Evolutionary conservation across 2,329 filamentous ascomycete species (phyloP), one percentile per base, ranked within the genome.

Genomic region (Aspergillus cejpii): DNA sequence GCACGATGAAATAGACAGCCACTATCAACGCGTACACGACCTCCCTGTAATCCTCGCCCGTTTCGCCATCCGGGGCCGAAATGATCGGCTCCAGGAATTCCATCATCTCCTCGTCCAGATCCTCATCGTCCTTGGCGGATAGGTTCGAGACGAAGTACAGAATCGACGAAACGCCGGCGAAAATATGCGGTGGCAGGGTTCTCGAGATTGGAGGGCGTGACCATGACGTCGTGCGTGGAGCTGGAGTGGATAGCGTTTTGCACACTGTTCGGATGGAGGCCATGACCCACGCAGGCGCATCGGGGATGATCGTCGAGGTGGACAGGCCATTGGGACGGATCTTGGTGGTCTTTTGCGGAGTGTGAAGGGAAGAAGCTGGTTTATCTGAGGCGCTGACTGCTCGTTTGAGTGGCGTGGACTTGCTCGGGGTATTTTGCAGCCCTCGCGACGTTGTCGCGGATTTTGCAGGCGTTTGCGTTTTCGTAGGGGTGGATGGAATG

Each of bases 161-260:
- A 67, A 71, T 84, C 2, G 71, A 75, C 20, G 71, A 83, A 41
- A 89, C 75, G 1, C 86, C 88, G 0, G 86, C 83, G 39, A 87
- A 78, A 0, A 94, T 77, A 43, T 88, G 85, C 0, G 85, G 84
- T 0, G 79, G 80, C 2, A 89, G 75, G 3, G 72, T 74, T 21
- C 61, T 54, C 1, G 67, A 69, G 3, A 69, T 62, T 6, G 64
- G 59, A 17, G 63, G 64, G 6, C 65, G 60, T 7, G 65, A 67
- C 58, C 58, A 62, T 17, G 61, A 57, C 23, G 57, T 64, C 45
- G 61, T 64, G 12, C 61, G 57, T 5, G 65, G 60, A 24, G 66
- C 62, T 5, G 77, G 74, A 0, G 81, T 78, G 1, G 74, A 73
- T 7, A 87, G 73, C 19, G 77, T 74, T 29, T 74, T 75, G 61